Percentiles rank a stretch among this genome's conserved stretches.
Conservation (phyloP, 495 filamentous ascomycete genomes). For the Podospora australis region DNA sequence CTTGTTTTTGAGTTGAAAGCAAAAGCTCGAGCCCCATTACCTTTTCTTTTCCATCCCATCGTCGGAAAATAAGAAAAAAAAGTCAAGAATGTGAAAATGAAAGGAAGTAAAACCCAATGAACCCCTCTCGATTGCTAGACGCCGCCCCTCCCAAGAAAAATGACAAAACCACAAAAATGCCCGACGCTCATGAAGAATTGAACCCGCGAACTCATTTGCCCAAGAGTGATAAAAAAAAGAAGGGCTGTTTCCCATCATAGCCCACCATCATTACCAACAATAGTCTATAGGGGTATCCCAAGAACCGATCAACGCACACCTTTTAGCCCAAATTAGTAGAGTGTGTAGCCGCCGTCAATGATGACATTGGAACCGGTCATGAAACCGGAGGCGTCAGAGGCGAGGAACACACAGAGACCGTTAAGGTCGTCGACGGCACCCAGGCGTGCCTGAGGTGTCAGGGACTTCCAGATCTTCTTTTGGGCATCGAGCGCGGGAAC, state of each 20-base stretch:
- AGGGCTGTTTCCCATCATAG: no score
- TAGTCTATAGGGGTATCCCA: constrained; percentile 17
- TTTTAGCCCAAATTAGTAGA: constrained; percentile 26
- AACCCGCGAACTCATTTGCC: not conserved
- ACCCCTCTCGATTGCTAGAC: not conserved
- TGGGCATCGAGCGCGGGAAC: constrained; percentile 66
- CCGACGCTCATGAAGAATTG: not conserved
- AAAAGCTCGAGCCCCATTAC: no score
- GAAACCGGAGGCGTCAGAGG: constrained; percentile 65
- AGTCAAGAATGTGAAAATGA: constrained; percentile 1
- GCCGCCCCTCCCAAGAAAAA: no score
- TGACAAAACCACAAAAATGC: not conserved
- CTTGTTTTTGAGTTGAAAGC: no score
- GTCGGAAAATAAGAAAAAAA: not conserved
- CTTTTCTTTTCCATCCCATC: no score
- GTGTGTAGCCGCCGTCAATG: constrained; percentile 59
- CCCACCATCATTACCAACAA: no score
- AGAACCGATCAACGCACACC: not conserved
- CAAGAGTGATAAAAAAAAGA: no score
- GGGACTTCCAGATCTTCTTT: constrained; percentile 70
- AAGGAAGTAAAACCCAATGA: not conserved
- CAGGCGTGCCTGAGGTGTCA: constrained; percentile 67
- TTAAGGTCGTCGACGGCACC: constrained; percentile 73
- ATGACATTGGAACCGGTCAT: constrained; percentile 76
- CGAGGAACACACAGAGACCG: constrained; percentile 69